Conservation (phyloP, 192 early-diverging fungal genomes). For the Linnemannia zychae region DNA sequence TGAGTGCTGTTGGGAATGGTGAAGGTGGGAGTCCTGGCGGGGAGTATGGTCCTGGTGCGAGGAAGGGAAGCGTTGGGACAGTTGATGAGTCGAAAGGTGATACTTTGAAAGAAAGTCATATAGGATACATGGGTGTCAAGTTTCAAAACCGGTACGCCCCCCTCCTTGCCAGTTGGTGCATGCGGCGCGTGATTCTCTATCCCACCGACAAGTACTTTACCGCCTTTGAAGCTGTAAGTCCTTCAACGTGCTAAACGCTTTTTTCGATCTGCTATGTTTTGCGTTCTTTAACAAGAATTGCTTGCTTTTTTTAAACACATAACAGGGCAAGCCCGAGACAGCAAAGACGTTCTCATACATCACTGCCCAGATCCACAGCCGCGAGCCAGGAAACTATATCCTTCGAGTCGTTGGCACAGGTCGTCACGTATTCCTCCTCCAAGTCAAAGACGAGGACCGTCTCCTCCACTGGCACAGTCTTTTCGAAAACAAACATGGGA, state of each 20-base stretch:
- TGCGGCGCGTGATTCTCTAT: conserved; percentile 62
- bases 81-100: conserved; percentile 19
- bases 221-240: conserved; percentile 57
- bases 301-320: background rate
- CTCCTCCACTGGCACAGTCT: conserved; percentile 45
- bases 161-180: conserved; percentile 62
- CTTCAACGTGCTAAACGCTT: too few species aligned
- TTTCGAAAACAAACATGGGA: conserved; percentile 23
- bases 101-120: conserved; percentile 55
- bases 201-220: conserved; percentile 62
- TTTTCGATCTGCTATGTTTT: background rate
- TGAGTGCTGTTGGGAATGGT: conserved; percentile 2
- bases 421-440: conserved; percentile 30
- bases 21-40: background rate
- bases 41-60: background rate
- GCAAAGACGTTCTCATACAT: conserved; percentile 39
- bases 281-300: background rate
- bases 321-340: conserved; percentile 45
- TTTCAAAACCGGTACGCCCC: conserved; percentile 60
- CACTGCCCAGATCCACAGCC: conserved; percentile 19
- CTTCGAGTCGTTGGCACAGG: conserved; percentile 22
- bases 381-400: conserved; percentile 39
- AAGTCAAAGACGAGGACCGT: conserved; percentile 45
- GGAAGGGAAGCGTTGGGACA: conserved; percentile 27
- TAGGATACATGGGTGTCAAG: conserved; percentile 61